These are phyloP conservation scores for Heliamphora pulchella DNA, from an alignment of 179 eudicot genomes.

Conservation along the genomic window DNA sequence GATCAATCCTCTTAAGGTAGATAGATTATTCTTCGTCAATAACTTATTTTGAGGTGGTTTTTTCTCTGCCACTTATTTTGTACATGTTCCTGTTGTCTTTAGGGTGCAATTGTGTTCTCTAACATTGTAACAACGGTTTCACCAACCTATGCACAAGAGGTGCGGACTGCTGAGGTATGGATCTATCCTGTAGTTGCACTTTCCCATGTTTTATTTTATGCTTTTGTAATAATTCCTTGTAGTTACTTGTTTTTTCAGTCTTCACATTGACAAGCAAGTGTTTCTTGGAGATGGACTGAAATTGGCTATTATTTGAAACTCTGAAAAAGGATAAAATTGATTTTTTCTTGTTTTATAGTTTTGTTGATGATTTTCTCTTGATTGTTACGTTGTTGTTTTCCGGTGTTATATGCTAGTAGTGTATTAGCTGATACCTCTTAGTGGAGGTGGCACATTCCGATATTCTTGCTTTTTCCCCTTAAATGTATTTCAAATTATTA, in stretches of 20 bases:
- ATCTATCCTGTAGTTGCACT: conserved; percentile 2
- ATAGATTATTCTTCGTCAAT: conserved; percentile 6
- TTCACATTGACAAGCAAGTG: neutral
- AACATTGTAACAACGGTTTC: conserved; percentile 97
- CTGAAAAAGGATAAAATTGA: neutral
- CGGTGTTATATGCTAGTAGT: too few relatives aligned
- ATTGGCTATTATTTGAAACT: neutral
- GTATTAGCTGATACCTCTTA: neutral
- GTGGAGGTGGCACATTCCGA: neutral
- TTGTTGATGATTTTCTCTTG: neutral
- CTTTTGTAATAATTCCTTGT: neutral
- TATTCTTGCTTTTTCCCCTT: neutral
- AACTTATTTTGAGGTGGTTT: neutral
- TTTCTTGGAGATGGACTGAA: neutral
- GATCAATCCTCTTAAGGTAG: conserved; percentile 86
- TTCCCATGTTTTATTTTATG: neutral
- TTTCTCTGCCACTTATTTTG: conserved; percentile 4
- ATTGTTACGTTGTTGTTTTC: neutral
- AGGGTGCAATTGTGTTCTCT: conserved; percentile 97
- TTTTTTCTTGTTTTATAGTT: too few relatives aligned
- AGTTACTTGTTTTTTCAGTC: neutral
- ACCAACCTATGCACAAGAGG: conserved; percentile 93
- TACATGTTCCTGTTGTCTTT: conserved; percentile 18
- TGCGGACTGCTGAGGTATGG: conserved; percentile 72
- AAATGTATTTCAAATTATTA: neutral